Conservation (phyloP, 441 rosid genomes). For the Viola pubescens region DNA sequence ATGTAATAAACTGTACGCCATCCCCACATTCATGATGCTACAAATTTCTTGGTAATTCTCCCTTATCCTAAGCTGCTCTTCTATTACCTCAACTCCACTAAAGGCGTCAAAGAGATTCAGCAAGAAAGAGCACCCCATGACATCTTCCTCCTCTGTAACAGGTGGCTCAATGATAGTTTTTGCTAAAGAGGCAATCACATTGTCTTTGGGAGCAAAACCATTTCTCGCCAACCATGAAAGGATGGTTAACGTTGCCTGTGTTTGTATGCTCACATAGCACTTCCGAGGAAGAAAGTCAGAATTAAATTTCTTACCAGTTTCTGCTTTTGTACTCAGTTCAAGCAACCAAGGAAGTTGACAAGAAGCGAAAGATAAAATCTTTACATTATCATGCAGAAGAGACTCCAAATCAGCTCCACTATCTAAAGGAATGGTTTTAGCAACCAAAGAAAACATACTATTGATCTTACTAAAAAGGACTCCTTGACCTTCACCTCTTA, state of each 20-base stretch:
- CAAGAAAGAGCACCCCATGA: conserved; percentile 73
- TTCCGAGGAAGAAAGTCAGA: conserved; percentile 51
- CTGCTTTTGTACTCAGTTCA: conserved; percentile 53
- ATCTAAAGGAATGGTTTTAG: conserved; percentile 55
- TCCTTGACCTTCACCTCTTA: conserved; percentile 36
- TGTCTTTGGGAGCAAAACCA: conserved; percentile 87
- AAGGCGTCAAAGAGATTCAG: conserved; percentile 86
- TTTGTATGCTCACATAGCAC: conserved; percentile 53
- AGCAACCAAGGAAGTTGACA: conserved; percentile 90
- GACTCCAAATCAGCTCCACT: conserved; percentile 49
- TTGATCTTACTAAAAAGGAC: conserved; percentile 35
- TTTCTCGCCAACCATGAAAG: conserved; percentile 86
- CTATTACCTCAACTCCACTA: conserved; percentile 87
- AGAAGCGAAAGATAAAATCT: conserved; percentile 66
- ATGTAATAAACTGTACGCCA: conserved; percentile 79
- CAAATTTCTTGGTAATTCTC: conserved; percentile 71
- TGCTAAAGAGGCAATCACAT: conserved; percentile 66
- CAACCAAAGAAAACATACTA: conserved; percentile 50
- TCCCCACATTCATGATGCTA: conserved; percentile 90
- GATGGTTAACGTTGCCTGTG: conserved; percentile 58
- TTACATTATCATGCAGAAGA: conserved; percentile 66
- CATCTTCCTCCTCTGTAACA: conserved; percentile 78
- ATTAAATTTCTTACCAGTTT: conserved; percentile 34
- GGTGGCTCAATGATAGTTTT: conserved; percentile 83
- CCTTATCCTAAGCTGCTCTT: conserved; percentile 80